Evolutionary conservation across 345 rosid species (phyloP), one percentile per base, ranked within the genome.

Genomic region (Eucalyptus camaldulensis): DNA sequence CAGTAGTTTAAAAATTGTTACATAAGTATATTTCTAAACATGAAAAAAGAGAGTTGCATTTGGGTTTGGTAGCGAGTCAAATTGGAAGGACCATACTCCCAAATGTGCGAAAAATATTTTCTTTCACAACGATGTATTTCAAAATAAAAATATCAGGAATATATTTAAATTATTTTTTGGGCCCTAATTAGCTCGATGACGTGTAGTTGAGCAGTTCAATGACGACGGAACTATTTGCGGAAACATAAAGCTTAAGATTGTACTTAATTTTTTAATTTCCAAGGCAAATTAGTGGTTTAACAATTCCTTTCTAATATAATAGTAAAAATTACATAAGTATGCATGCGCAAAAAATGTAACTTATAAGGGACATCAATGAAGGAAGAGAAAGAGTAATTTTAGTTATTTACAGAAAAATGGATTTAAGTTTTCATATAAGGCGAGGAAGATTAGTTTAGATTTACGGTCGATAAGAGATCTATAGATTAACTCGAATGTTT

Each of bases 1-100:
- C 10, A 0, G 58, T 53, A 53, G 25, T 0, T 53, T 21, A 3
- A 53, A 53, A 53, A 8, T 53, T 3, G 0, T 3, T 8, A 21
- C 25, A 53, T 53, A 53, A 53, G 10, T 53, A 53, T 21, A 53
- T 53, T 53, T 21, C 25, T 53, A 53, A 53, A 53, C 4, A 7
- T 10, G 4, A 1, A 19, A 53, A 21, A 21, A 19, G 50, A 25
- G 29, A 60, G n/a, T 5, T 60, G 31, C 67, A 12, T 25, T 58
- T 24, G 65, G 65, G n/a, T 58, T 60, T 60, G 67, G 0, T 11
- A 60, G 67, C 14, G 14, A 7, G 67, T 27, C 67, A 60, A 60
- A 25, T 60, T 60, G 67, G 67, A 27, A 60, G 67, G 67, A 60
- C 31, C 67, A 60, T 60, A 25, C 2, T 62, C 33, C 16, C 69